These are phyloP conservation scores for Phytomonas sp. DNA, from an alignment of 208 protist species.

Conservation along the genomic window DNA sequence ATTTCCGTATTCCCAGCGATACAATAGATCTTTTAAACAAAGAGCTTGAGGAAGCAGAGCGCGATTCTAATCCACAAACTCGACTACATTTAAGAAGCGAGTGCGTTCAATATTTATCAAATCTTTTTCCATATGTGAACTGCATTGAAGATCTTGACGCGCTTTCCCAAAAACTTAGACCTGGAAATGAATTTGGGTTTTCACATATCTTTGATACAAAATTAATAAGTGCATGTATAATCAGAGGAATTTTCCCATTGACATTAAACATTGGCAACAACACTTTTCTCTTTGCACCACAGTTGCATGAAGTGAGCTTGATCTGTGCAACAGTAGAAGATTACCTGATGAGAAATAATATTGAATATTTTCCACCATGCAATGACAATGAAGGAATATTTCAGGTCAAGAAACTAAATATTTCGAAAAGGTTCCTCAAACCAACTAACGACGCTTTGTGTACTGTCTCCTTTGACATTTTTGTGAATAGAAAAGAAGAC, in stretches of 20 bases:
- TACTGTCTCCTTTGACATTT: conserved; percentile 39
- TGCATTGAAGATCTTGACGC: conserved; percentile 33
- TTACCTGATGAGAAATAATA: conserved; percentile 13
- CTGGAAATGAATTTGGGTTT: conserved; percentile 45
- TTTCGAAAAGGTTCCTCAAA: conserved; percentile 44
- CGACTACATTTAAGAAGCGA: conserved; percentile 17
- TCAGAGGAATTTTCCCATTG: conserved; percentile 69
- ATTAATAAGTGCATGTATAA: conserved; percentile 60
- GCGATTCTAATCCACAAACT: conserved; percentile 19
- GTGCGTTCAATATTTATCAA: conserved; percentile 22
- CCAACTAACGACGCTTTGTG: conserved; percentile 16
- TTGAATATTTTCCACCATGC: conserved; percentile 30
- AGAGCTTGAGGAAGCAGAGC: conserved; percentile 24
- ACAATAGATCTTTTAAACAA: neutral
- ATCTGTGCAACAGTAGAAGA: conserved; percentile 28
- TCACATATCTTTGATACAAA: conserved; percentile 57
- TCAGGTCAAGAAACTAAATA: conserved; percentile 16
- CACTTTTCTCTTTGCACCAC: conserved; percentile 54
- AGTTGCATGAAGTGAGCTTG: conserved; percentile 48
- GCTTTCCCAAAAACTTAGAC: conserved; percentile 21
- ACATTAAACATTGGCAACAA: conserved; percentile 17
- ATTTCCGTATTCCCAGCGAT: neutral
- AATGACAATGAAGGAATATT: conserved; percentile 24
- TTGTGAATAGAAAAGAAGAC: conserved; percentile 66
- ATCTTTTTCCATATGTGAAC: conserved; percentile 21